Evolutionary conservation across 139 green algal species (phyloP), one percentile per base, ranked within the genome.

Genomic region (Tetradesmus lagerheimii): DNA sequence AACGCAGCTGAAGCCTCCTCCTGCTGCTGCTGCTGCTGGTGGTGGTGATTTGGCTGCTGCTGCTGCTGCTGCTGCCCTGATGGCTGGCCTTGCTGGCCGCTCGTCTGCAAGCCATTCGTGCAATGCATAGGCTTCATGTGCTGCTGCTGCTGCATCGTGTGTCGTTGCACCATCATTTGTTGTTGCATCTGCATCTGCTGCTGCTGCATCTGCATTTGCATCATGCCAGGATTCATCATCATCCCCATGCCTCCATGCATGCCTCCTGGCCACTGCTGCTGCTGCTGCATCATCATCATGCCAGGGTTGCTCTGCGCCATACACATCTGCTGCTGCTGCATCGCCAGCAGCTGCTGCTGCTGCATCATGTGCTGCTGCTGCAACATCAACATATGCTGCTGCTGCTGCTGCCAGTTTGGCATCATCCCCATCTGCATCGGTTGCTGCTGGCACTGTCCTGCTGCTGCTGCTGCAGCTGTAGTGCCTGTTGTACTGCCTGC

Each of bases 81-180:
- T n/a, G n/a, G n/a, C n/a, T n/a, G n/a, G n/a, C n/a, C n/a, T n/a
- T n/a, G n/a, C n/a, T n/a, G n/a, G n/a, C n/a, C n/a, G n/a, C n/a
- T n/a, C n/a, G n/a, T n/a, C n/a, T n/a, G n/a, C n/a, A n/a, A n/a
- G n/a, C n/a, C n/a, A n/a, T n/a, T n/a, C n/a, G n/a, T n/a, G n/a
- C n/a, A n/a, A n/a, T n/a, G n/a, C n/a, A n/a, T n/a, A n/a, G n/a
- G 89, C 57, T 71, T 34, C 47, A 29, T 75, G 41, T 41, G 37
- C 35, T 78, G 75, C 41, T 79, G 89, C 20, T 86, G 90, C 79
- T 78, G 79, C 86, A 41, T 37, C 85, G n/a, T 31, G 64, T 86
- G 83, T 34, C 77, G 86, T 6, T 74, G 77, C 45, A 41, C 1
- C 77, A 83, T 74, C 79, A 85, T 85, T 34, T 64, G 53, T 9